Percentiles rank a stretch among this genome's conserved stretches.
Evolutionary conservation across 306 rosid genomes (phyloP).

Genomic region (Pterocarpus macrocarpus): DNA sequence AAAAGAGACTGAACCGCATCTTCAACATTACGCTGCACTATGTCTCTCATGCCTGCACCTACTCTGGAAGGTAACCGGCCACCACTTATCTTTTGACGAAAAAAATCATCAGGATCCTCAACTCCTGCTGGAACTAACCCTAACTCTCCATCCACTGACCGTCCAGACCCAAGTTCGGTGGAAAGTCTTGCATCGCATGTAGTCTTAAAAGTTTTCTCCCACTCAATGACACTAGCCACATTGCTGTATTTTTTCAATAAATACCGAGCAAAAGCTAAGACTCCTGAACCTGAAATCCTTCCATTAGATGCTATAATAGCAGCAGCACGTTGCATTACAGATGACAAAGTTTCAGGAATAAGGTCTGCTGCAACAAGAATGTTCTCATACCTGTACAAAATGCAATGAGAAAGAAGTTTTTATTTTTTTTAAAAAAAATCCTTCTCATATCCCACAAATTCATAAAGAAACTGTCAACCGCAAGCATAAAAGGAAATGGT

Average conservation of each 20-base stretch:
- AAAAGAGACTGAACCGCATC: slow-evolving; percentile 64
- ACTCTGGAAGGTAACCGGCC: slow-evolving; percentile 82
- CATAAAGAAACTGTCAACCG: slow-evolving; percentile 27
- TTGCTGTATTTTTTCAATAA: slow-evolving; percentile 74
- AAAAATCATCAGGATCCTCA: slow-evolving; percentile 91
- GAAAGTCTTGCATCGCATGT: slow-evolving; percentile 81
- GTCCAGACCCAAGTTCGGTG: slow-evolving; percentile 78
- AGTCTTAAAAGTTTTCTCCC: slow-evolving; percentile 85
- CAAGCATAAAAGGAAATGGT: slow-evolving; percentile 19
- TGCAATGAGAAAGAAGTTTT: slow-evolving; percentile 24
- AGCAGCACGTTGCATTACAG: slow-evolving; percentile 69
- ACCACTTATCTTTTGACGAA: slow-evolving; percentile 87
- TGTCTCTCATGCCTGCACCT: slow-evolving; percentile 80
- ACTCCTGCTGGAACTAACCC: slow-evolving; percentile 90
- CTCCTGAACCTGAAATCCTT: slow-evolving; percentile 80
- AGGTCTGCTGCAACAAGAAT: slow-evolving; percentile 82
- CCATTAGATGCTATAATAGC: slow-evolving; percentile 77
- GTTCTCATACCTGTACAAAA: slow-evolving; percentile 90
- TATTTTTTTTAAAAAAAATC: background rate
- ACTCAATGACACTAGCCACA: slow-evolving; percentile 79
- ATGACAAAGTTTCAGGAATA: slow-evolving; percentile 80
- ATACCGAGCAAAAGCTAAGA: slow-evolving; percentile 68
- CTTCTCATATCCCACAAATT: slow-evolving; percentile 15
- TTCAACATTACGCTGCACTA: slow-evolving; percentile 83
- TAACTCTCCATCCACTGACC: slow-evolving; percentile 79